phyloP scores from a whole-genome alignment of 139 green algal species.

The Chlamydomonas sphaeroides region DNA sequence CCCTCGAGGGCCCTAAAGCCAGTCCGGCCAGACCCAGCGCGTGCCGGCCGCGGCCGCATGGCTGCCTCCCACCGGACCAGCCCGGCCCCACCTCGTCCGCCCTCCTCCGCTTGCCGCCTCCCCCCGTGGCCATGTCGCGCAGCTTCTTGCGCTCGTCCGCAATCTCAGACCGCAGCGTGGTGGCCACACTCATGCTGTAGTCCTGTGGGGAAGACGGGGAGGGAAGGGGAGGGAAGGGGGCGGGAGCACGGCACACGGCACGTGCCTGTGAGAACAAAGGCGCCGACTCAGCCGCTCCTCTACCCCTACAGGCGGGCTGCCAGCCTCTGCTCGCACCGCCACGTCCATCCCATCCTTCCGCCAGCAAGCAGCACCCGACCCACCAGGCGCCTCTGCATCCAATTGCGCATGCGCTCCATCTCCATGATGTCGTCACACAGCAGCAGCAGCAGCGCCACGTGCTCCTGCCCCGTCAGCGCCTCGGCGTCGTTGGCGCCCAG shows the following conservation, averaged over 20 bases:
- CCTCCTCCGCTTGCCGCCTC: constrained; percentile 7
- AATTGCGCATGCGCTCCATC: constrained; percentile 37
- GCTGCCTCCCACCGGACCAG: no score
- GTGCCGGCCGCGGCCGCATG: no score
- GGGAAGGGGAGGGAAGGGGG: not conserved
- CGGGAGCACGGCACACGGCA: not conserved
- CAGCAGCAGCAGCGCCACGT: constrained; percentile 23
- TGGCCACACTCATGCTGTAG: constrained; percentile 8
- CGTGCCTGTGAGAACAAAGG: no score
- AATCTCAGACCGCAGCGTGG: constrained; percentile 42
- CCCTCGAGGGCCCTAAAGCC: no score
- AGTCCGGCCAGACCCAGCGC: no score
- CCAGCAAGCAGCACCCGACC: no score
- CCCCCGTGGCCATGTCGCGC: constrained; percentile 41
- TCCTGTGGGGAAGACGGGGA: not conserved
- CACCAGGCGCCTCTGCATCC: constrained; percentile 31
- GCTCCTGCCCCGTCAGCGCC: constrained; percentile 1
- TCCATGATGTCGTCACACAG: constrained; percentile 29
- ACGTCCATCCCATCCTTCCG: no score
- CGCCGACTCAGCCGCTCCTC: no score
- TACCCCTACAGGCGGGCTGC: no score
- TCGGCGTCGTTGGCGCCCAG: constrained; percentile 28
- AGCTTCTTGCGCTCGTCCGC: constrained; percentile 47
- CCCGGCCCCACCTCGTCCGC: not conserved
- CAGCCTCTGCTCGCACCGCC: no score